Conservation (phyloP, 495 filamentous ascomycete species). For the Talaromyces thailandensis region DNA sequence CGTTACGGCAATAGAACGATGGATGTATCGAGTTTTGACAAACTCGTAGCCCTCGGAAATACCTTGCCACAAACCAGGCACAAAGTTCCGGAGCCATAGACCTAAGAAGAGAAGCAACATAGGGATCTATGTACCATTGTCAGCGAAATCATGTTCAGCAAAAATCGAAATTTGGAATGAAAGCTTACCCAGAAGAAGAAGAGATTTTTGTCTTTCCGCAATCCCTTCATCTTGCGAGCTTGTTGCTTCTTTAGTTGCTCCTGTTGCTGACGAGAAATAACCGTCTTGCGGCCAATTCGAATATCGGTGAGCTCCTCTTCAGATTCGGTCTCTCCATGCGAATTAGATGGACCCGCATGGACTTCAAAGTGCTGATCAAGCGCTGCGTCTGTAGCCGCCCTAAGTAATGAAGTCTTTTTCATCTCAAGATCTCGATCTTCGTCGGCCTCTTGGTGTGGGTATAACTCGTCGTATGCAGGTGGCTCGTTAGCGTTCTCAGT, state of each 20-base stretch:
- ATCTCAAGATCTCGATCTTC: conserved; percentile 30
- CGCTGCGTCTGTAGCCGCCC: conserved; percentile 55
- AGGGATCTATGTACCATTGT: conserved; percentile 18
- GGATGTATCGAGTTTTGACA: conserved; percentile 33
- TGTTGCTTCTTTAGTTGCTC: conserved; percentile 63
- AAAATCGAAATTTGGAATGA: neutral
- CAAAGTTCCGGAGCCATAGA: conserved; percentile 53
- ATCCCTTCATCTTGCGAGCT: conserved; percentile 63
- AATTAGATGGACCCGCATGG: conserved; percentile 33
- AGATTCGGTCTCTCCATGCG: conserved; percentile 31
- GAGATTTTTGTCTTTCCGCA: conserved; percentile 67
- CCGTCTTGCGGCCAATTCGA: conserved; percentile 30
- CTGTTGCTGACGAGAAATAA: conserved; percentile 62
- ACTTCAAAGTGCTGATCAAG: conserved; percentile 59
- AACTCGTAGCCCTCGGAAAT: conserved; percentile 36
- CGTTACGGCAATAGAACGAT: conserved; percentile 29
- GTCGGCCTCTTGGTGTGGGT: conserved; percentile 43
- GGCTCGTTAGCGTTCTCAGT: conserved; percentile 32
- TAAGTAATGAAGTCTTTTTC: conserved; percentile 53
- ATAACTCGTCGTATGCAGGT: conserved; percentile 77
- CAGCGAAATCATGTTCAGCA: neutral
- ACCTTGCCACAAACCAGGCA: conserved; percentile 43
- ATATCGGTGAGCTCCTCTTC: conserved; percentile 32
- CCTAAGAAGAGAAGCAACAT: conserved; percentile 54
- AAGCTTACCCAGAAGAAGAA: conserved; percentile 76